These are phyloP conservation scores for Ceraceosorus guamensis DNA, from an alignment of 1,284 basidiomycete species.

Conservation along the genomic window DNA sequence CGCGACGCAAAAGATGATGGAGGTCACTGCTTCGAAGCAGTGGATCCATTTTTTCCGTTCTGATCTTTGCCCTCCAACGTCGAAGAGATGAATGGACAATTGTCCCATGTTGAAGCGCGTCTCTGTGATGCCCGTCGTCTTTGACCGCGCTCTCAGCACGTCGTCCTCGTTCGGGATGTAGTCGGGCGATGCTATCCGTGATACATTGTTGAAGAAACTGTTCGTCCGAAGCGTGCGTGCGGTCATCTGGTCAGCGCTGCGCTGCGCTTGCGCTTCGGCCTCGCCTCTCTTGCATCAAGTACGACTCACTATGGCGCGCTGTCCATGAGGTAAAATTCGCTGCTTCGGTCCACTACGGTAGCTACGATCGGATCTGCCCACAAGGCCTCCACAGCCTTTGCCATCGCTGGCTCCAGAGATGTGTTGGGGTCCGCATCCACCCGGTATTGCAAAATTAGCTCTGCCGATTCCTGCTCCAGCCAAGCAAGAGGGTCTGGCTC, in stretches of 20 bases:
- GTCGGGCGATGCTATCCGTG: slow-evolving; percentile 68
- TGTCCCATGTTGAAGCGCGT: slow-evolving; percentile 56
- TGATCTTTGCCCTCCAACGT: slow-evolving; percentile 43
- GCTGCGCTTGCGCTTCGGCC: too few species aligned
- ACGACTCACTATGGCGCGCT: slow-evolving; percentile 75
- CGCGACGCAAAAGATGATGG: slow-evolving; percentile 46
- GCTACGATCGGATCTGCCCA: slow-evolving; percentile 88
- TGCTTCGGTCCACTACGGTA: slow-evolving; percentile 73
- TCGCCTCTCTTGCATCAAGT: not conserved
- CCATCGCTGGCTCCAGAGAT: slow-evolving; percentile 52
- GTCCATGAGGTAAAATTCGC: slow-evolving; percentile 94
- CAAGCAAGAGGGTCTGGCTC: not conserved
- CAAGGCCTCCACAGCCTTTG: slow-evolving; percentile 69
- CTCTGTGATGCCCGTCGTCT: slow-evolving; percentile 88
- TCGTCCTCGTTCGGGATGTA: slow-evolving; percentile 85
- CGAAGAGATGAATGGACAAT: slow-evolving; percentile 49
- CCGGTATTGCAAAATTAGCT: slow-evolving; percentile 52
- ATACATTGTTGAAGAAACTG: slow-evolving; percentile 81
- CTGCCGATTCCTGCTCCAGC: slow-evolving; percentile 54
- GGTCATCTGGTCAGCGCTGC: slow-evolving; percentile 49
- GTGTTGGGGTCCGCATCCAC: slow-evolving; percentile 44
- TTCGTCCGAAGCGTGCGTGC: not conserved
- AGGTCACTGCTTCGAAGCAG: slow-evolving; percentile 46
- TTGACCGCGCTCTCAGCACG: slow-evolving; percentile 77
- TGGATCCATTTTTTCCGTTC: slow-evolving; percentile 48